Evolutionary conservation across 495 filamentous ascomycete genomes (phyloP).

Genomic region (Neurospora sublineolata): DNA sequence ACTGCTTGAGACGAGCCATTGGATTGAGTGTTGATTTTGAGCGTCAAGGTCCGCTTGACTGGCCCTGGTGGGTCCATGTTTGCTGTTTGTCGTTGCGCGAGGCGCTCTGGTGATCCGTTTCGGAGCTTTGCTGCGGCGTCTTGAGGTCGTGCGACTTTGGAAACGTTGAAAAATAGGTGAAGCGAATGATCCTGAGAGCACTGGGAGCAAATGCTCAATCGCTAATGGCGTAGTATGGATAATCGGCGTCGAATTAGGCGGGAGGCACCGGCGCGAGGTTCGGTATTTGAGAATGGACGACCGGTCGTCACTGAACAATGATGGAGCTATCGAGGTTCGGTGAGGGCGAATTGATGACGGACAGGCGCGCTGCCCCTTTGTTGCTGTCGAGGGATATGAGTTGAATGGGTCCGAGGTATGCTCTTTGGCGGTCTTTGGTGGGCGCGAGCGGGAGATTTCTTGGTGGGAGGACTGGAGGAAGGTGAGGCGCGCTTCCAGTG

Average conservation of each 20-base stretch:
- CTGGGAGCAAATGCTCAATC: neutral
- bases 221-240: neutral
- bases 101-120: neutral
- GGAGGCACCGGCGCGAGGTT: neutral
- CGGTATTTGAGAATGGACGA: neutral
- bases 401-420: neutral
- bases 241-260: neutral
- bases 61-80: constrained; percentile 8
- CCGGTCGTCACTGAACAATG: neutral
- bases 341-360: neutral
- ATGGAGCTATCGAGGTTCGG: neutral
- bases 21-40: constrained; percentile 11
- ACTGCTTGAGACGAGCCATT: constrained; percentile 2
- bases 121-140: neutral
- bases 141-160: neutral
- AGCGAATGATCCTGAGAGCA: neutral
- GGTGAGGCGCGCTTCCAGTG: neutral
- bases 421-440: neutral
- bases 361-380: neutral
- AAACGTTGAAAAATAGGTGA: neutral
- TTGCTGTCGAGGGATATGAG: neutral
- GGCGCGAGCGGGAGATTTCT: neutral
- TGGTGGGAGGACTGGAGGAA: neutral
- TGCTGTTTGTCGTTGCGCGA: constrained; percentile 1
- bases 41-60: constrained; percentile 10